Conservation (phyloP, 148 eudicot genomes). For the Vaccinium macrocarpon region DNA sequence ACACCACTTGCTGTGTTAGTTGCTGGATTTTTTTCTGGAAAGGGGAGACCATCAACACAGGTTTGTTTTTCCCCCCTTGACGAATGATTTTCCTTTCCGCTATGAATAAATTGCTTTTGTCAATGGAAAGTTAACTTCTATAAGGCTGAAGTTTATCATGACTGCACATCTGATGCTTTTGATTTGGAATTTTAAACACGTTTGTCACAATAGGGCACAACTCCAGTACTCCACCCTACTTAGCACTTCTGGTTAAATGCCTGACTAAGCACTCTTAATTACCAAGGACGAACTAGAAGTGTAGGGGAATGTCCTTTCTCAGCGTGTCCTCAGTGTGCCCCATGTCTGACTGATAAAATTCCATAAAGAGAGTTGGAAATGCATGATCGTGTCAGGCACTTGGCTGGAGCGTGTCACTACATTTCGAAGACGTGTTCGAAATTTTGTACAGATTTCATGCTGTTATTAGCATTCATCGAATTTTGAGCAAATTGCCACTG, state of each 20-base stretch:
- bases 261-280: neutral
- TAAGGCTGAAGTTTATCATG: neutral
- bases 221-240: neutral
- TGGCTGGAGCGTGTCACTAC: neutral
- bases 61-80: constrained; percentile 30
- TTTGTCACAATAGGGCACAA: neutral
- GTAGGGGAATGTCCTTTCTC: neutral
- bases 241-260: neutral
- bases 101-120: neutral
- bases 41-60: constrained; percentile 80
- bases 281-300: neutral
- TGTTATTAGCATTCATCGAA: neutral
- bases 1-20: constrained; percentile 92
- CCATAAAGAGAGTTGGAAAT: neutral
- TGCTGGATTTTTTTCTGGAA: constrained; percentile 74
- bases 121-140: neutral
- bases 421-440: neutral
- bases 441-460: neutral
- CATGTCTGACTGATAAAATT: neutral
- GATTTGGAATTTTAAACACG: neutral
- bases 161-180: neutral
- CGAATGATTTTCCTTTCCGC: neutral
- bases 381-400: neutral
- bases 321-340: neutral
- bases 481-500: neutral